Evolutionary conservation across 108 stramenopile genomes (phyloP).

Genomic region (Epipyxis sp.): DNA sequence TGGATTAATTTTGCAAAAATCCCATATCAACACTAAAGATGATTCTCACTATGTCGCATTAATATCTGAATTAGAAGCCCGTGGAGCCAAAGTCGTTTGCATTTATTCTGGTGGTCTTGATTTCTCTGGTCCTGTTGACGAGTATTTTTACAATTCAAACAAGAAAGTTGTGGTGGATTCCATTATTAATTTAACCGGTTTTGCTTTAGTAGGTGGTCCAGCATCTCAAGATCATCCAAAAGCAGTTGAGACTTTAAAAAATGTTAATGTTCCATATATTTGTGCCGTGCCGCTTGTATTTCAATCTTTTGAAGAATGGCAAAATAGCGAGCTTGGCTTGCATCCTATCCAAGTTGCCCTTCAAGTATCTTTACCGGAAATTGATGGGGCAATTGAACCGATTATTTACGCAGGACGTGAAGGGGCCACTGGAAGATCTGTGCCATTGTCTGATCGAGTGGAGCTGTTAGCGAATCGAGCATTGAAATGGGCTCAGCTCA

Average conservation of each 20-base stretch:
- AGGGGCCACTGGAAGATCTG: slow-evolving; percentile 82
- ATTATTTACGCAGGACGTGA: slow-evolving; percentile 93
- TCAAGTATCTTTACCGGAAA: slow-evolving; percentile 91
- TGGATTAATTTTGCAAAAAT: slow-evolving; percentile 91
- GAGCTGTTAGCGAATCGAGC: slow-evolving; percentile 84
- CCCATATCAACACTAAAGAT: slow-evolving; percentile 96
- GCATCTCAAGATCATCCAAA: slow-evolving; percentile 92
- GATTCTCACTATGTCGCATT: slow-evolving; percentile 92
- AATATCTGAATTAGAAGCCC: slow-evolving; percentile 86
- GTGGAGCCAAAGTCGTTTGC: slow-evolving; percentile 79
- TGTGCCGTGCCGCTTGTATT: slow-evolving; percentile 93
- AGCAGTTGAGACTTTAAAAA: slow-evolving; percentile 79
- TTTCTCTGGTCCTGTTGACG: slow-evolving; percentile 90
- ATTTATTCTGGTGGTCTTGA: slow-evolving; percentile 92
- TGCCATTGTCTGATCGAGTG: slow-evolving; percentile 89
- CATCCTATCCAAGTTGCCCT: slow-evolving; percentile 94
- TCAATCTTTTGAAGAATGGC: slow-evolving; percentile 97
- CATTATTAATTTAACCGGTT: slow-evolving; percentile 90
- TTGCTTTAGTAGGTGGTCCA: slow-evolving; percentile 90
- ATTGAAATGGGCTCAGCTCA: slow-evolving; percentile 79
- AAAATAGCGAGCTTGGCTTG: slow-evolving; percentile 86
- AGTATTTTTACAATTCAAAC: slow-evolving; percentile 75
- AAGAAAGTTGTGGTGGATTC: slow-evolving; percentile 83
- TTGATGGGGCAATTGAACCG: slow-evolving; percentile 94
- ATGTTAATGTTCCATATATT: slow-evolving; percentile 85